These are phyloP conservation scores for Neonectria magnoliae DNA, from an alignment of 2,329 filamentous ascomycete species.

Conservation along the genomic window DNA sequence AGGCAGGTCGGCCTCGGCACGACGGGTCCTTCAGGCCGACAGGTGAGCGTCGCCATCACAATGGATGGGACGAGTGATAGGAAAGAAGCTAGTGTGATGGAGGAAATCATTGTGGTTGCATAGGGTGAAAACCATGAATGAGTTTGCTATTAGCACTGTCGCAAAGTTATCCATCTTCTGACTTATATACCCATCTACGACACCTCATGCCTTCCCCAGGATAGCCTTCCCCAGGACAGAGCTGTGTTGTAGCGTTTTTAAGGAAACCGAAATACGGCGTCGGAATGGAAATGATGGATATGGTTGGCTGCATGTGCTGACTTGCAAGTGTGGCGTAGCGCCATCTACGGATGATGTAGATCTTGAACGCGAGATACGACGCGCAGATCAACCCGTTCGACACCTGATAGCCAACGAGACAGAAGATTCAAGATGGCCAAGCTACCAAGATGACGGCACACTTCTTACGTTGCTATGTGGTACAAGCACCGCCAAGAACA, in stretches of 20 bases:
- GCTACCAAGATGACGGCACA: not conserved
- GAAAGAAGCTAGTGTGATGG: not conserved
- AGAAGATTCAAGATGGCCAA: too few relatives aligned
- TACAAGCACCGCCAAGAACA: not conserved
- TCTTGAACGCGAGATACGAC: conserved; percentile 29
- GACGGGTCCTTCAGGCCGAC: conserved; percentile 43
- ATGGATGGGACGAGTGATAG: not conserved
- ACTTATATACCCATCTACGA: not conserved
- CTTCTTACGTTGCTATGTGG: not conserved
- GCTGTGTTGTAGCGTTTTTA: not conserved
- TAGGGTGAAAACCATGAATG: not conserved
- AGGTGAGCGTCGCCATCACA: conserved; percentile 34
- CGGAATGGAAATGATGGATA: not conserved
- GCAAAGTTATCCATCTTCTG: not conserved
- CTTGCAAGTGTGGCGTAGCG: conserved; percentile 5
- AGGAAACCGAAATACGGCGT: conserved; percentile 8
- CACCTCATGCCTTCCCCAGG: not conserved
- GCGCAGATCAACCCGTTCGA: not conserved
- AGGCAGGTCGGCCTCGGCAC: conserved; percentile 46
- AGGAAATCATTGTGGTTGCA: conserved; percentile 10
- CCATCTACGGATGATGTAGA: not conserved
- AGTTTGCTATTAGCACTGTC: not conserved
- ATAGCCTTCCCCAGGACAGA: too few relatives aligned
- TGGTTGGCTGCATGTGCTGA: conserved; percentile 5
- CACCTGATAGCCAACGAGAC: not conserved